Conservation (phyloP, 768 basidiomycete species). For the Pleurotus cornucopiae region DNA sequence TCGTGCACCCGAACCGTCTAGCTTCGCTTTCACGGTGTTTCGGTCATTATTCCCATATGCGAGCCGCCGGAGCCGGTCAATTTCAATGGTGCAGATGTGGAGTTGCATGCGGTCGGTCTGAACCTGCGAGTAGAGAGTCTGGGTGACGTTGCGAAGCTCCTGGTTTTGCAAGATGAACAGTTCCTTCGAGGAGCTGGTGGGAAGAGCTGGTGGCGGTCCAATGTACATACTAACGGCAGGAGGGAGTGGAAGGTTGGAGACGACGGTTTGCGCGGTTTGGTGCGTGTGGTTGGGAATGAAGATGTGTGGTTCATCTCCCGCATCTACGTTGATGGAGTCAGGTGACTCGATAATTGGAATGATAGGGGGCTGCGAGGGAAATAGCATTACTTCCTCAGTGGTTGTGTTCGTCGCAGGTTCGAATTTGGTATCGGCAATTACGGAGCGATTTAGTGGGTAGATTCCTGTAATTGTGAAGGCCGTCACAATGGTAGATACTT, state of each 20-base stretch:
- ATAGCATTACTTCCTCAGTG: neutral
- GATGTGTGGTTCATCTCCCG: neutral
- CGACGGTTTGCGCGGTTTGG: neutral
- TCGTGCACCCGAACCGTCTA: neutral
- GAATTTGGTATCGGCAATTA: slow-evolving; percentile 10
- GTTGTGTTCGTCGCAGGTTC: slow-evolving; percentile 6
- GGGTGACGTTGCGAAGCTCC: neutral
- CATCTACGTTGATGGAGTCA: neutral
- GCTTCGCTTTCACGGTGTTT: no score
- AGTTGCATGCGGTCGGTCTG: neutral
- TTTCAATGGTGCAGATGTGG: neutral
- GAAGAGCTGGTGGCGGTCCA: neutral
- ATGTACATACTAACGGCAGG: no score
- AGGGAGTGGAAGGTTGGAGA: neutral
- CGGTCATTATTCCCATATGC: neutral
- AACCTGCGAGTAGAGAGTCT: neutral
- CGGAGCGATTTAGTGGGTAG: slow-evolving; percentile 13
- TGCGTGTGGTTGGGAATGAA: neutral
- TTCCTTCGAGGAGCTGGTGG: neutral
- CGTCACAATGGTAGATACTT: slow-evolving; percentile 13
- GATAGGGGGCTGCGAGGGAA: neutral
- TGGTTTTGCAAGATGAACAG: neutral
- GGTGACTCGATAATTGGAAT: neutral
- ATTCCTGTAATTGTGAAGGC: slow-evolving; percentile 20
- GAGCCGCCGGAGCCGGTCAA: neutral